Evolutionary conservation across 768 basidiomycete genomes (phyloP).

Genomic region (Boletus sensibilis): DNA sequence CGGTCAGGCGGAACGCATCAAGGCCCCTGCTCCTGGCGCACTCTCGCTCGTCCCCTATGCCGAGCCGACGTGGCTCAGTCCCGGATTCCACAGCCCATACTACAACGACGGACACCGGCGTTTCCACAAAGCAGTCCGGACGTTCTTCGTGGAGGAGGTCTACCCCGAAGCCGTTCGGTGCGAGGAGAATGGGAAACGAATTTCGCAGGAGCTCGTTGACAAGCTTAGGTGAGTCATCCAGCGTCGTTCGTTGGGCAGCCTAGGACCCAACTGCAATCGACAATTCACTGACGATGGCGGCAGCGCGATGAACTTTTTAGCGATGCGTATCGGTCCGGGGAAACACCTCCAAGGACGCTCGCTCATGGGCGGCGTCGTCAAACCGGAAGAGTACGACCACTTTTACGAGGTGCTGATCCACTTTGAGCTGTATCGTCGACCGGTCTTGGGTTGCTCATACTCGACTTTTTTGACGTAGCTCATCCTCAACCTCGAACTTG

Average conservation of each 20-base stretch:
- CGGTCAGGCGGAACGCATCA: slow-evolving; percentile 57
- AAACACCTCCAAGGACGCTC: slow-evolving; percentile 82
- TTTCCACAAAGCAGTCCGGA: slow-evolving; percentile 75
- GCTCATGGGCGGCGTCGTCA: slow-evolving; percentile 77
- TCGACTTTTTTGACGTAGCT: slow-evolving; percentile 40
- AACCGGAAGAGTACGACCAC: slow-evolving; percentile 87
- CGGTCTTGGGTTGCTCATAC: not conserved
- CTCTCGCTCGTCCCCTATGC: slow-evolving; percentile 79
- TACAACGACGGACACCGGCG: slow-evolving; percentile 69
- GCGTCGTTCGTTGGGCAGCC: too few relatives aligned
- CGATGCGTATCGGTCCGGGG: slow-evolving; percentile 74
- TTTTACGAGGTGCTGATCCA: slow-evolving; percentile 75
- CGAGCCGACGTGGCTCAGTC: slow-evolving; percentile 77
- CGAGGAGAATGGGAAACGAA: slow-evolving; percentile 85
- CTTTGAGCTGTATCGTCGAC: not conserved
- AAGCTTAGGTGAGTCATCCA: slow-evolving; percentile 64
- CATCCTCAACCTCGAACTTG: slow-evolving; percentile 79
- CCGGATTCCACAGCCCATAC: slow-evolving; percentile 72
- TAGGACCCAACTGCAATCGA: not conserved
- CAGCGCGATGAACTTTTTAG: slow-evolving; percentile 63
- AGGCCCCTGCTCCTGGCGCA: slow-evolving; percentile 55
- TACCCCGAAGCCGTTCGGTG: slow-evolving; percentile 70
- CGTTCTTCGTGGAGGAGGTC: slow-evolving; percentile 75
- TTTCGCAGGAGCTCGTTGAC: slow-evolving; percentile 81
- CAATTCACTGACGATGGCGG: too few relatives aligned